Evolutionary conservation across 2,329 filamentous ascomycete genomes (phyloP).

Genomic region (Ophiostoma quercus): DNA sequence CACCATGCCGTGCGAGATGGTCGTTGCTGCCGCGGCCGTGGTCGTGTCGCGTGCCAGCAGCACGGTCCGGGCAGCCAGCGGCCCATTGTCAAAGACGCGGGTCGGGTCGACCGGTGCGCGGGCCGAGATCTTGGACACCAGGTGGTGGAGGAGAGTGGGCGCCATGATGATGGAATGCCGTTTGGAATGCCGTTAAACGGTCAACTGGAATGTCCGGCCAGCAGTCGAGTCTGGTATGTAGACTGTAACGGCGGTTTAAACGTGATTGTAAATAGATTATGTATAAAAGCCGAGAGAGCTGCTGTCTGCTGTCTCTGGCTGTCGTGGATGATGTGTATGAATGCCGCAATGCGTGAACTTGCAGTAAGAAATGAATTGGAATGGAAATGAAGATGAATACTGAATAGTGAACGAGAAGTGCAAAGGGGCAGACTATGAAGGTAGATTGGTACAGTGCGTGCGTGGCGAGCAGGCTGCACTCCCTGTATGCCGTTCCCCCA

Average conservation of each 20-base stretch:
- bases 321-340: not conserved
- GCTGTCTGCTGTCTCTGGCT: constrained; percentile 3
- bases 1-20: constrained; percentile 44
- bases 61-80: constrained; percentile 42
- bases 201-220: constrained; percentile 13
- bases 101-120: constrained; percentile 25
- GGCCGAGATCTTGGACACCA: constrained; percentile 22
- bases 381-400: not conserved
- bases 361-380: not conserved
- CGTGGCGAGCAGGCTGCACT: not conserved
- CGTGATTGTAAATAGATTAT: not conserved
- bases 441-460: not conserved
- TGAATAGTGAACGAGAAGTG: not conserved
- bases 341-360: not conserved
- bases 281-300: not conserved
- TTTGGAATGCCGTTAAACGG: not conserved
- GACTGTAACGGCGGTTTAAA: not conserved
- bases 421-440: not conserved
- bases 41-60: constrained; percentile 40
- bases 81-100: constrained; percentile 36
- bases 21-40: constrained; percentile 30
- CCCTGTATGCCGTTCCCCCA: constrained; percentile 10
- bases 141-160: constrained; percentile 36
- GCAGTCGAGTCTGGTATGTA: not conserved
- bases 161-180: constrained; percentile 34